A percentile compares a stretch with the other conserved stretches of the same genome.
These are phyloP conservation scores for Colletotrichum noveboracense DNA, from an alignment of 2,329 filamentous ascomycete genomes.

Conservation along the genomic window DNA sequence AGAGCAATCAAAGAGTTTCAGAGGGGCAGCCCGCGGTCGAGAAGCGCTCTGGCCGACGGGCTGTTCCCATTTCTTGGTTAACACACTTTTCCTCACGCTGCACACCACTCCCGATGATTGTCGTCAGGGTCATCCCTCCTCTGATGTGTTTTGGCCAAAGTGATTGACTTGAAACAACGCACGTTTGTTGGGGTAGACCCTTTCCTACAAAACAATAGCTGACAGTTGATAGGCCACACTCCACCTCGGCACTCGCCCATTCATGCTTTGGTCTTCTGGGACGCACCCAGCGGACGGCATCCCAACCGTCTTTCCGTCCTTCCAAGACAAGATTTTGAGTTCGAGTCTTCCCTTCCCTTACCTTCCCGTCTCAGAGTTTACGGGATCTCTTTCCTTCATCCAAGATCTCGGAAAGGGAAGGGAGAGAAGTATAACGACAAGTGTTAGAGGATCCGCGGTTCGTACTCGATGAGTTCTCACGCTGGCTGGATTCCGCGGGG, in stretches of 20 bases:
- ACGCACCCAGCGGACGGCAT: neutral
- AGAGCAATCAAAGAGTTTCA: constrained; percentile 18
- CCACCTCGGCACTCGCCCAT: neutral
- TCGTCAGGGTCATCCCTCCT: constrained; percentile 4
- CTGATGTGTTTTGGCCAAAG: constrained; percentile 7
- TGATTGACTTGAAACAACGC: constrained; percentile 14
- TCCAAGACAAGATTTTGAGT: neutral
- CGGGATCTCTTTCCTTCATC: neutral
- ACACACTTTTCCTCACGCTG: neutral
- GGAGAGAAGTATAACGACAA: neutral
- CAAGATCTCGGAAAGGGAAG: neutral
- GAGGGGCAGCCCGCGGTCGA: constrained; percentile 6
- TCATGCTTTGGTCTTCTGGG: neutral
- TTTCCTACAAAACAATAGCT: neutral
- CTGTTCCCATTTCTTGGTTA: neutral
- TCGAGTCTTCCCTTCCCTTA: neutral
- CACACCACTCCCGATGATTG: neutral
- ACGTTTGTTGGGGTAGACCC: constrained; percentile 8
- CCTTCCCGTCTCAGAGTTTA: neutral
- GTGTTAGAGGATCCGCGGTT: neutral
- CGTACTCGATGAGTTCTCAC: neutral
- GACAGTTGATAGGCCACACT: neutral
- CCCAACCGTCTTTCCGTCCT: neutral
- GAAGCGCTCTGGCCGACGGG: constrained; percentile 20
- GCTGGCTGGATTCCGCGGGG: neutral